Evolutionary conservation across 192 early-diverging fungal species (phyloP), one percentile per base, ranked within the genome.

Genomic region (Haplosporangium gracile): DNA sequence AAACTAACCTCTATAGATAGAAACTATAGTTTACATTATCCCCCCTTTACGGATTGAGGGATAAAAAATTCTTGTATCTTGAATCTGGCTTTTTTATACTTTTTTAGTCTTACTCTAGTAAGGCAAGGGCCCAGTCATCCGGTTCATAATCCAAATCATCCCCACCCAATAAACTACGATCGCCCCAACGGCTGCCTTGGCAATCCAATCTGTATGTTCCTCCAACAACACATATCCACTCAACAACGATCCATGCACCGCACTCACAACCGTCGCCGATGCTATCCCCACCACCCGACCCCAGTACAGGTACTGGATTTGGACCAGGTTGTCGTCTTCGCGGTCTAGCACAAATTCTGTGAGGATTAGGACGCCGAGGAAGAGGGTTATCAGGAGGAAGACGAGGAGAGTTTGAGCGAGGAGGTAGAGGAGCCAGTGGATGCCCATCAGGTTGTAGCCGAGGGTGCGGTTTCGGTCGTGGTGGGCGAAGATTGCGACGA

Each of bases 191-290:
- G 71, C 42, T 2, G 76, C 84, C 42, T 86, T 80, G 74, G 84
- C 84, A 6, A 86, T 86, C 84, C 84, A 86, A 51, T 86, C 84
- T 13, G 84, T 78, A 38, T 70, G 75, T 24, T 79, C 79, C 34
- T 86, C 84, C 79, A 86, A 7, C 9, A 86, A 26, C 13, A 86
- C 79, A 70, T 86, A 86, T 34, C 84, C 84, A 70, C 79, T 86
- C 42, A 86, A 60, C 15, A 81, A 34, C 49, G 84, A 86, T 0
- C 79, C 79, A 74, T 86, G 75, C 24, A 78, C 65, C 0, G 84
- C 84, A 32, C 84, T 86, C 45, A 75, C 45, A 47, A 86, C 45
- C 11, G 84, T 81, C n/a, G 79, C 75, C 15, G 34, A 40, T 2
- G 70, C 70, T 55, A 86, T 70, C 8, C 84, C 84, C 24, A 81